Conservation (phyloP, 208 protist species). For the Herpetomonas samuelpessoai region DNA sequence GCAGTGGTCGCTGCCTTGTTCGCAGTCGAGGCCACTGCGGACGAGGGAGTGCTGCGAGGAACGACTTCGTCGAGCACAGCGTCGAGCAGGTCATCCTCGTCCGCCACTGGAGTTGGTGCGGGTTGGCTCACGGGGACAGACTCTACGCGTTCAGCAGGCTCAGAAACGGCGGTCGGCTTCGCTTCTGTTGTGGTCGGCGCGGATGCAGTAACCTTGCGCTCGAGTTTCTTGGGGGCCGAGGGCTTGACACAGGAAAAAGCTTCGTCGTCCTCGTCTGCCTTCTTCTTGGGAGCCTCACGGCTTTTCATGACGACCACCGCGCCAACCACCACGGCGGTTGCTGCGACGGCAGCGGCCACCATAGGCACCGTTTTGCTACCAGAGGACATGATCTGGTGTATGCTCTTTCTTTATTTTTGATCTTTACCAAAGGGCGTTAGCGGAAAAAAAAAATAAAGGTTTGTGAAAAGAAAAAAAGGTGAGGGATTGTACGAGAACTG, state of each 20-base stretch:
- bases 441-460: conserved; percentile 9
- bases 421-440: not conserved
- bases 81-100: conserved; percentile 20
- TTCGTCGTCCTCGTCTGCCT: conserved; percentile 23
- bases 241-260: conserved; percentile 16
- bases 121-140: not conserved
- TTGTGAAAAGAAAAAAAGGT: conserved; percentile 2
- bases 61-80: conserved; percentile 23
- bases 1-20: not conserved
- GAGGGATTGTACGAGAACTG: not conserved
- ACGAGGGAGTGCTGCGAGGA: not conserved
- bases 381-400: conserved; percentile 12
- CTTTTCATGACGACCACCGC: conserved; percentile 10
- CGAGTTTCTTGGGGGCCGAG: conserved; percentile 10
- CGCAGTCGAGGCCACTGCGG: not conserved
- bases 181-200: not conserved
- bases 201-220: not conserved
- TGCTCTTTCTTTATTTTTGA: conserved; percentile 1
- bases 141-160: too few relatives aligned
- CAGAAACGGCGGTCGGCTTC: not conserved
- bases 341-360: conserved; percentile 15
- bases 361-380: conserved; percentile 11
- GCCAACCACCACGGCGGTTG: conserved; percentile 18
- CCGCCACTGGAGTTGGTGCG: not conserved
- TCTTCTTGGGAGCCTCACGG: conserved; percentile 2